Evolutionary conservation across 495 filamentous ascomycete species (phyloP), one percentile per base, ranked within the genome.

Genomic region (Podospora comata): DNA sequence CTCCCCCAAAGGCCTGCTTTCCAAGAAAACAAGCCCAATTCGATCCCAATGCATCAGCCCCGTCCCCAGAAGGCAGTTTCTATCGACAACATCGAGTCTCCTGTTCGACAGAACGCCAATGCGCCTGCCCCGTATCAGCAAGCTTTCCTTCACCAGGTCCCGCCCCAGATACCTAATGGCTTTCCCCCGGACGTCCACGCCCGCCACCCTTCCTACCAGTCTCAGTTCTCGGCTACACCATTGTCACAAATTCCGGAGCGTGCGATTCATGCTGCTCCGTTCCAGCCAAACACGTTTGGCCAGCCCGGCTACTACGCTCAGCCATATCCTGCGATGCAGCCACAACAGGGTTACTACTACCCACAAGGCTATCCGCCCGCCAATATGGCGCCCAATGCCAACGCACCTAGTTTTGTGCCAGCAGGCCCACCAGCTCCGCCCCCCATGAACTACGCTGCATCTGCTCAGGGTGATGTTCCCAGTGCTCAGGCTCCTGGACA

Each of bases 21-120:
- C 80, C 89, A 89, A 62, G 94, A 96, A 80, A 94, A 88, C 75
- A 89, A 89, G 66, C 86, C 86, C 59, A 89, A 82, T 59, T 83
- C 86, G 26, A 88, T 97, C 54, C 91, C 93, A 5, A 97, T 98
- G 91, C 92, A 98, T 74, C 95, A 99, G 75, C 95, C 95, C 63
- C 90, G 92, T 57, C 95, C 95, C 3, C 93, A 98, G 78, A 97
- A 97, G 82, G 82, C 93, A 3, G 90, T 99, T 30, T 97, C 95
- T 28, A 90, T 98, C 66, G 92, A 93, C 34, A 93, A 92, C 74
- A 97, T 99, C 70, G 95, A 98, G 76, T 92, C 89, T 26, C 93
- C 96, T 2, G 88, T 83, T n/a, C 75, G 73, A 20, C 84, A 90
- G 72, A 82, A 85, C 2, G 89, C 91, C 70, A 87, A 91, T 63